phyloP scores from a whole-genome alignment of 108 stramenopile genomes.

The Cyclotella distinguenda region DNA sequence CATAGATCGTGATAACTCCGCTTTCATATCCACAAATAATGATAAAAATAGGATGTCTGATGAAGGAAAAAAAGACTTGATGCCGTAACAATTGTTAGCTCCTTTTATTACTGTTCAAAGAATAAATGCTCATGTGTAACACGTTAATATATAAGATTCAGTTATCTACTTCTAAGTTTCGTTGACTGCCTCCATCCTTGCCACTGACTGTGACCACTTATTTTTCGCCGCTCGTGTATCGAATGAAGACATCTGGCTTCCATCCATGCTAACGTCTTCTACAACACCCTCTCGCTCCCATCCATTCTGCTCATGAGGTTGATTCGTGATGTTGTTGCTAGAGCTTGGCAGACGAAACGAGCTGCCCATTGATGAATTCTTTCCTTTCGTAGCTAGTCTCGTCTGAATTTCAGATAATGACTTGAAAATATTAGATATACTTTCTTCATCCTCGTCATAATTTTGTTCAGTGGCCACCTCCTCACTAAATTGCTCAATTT shows the following conservation, averaged over 20 bases:
- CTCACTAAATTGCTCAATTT: neutral
- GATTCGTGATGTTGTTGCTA: neutral
- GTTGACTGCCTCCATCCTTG: constrained; percentile 48
- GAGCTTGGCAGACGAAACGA: neutral
- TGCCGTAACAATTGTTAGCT: no score
- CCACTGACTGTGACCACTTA: constrained; percentile 20
- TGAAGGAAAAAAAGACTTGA: no score
- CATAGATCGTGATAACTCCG: no score
- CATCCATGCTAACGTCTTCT: constrained; percentile 42
- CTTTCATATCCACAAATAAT: no score
- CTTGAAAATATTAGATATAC: constrained; percentile 44
- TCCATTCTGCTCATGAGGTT: neutral
- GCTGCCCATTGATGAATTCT: constrained; percentile 13
- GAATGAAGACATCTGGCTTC: constrained; percentile 23
- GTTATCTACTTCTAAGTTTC: no score
- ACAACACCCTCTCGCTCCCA: constrained; percentile 41
- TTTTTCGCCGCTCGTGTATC: constrained; percentile 23
- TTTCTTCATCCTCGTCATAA: constrained; percentile 39
- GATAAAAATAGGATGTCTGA: no score
- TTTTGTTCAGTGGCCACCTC: neutral
- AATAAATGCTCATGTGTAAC: no score
- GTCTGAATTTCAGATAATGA: constrained; percentile 48
- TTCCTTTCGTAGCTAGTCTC: constrained; percentile 43
- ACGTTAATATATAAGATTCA: no score
- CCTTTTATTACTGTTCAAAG: no score